phyloP scores from a whole-genome alignment of 257 asterid species.

The Penstemon davidsonii region DNA sequence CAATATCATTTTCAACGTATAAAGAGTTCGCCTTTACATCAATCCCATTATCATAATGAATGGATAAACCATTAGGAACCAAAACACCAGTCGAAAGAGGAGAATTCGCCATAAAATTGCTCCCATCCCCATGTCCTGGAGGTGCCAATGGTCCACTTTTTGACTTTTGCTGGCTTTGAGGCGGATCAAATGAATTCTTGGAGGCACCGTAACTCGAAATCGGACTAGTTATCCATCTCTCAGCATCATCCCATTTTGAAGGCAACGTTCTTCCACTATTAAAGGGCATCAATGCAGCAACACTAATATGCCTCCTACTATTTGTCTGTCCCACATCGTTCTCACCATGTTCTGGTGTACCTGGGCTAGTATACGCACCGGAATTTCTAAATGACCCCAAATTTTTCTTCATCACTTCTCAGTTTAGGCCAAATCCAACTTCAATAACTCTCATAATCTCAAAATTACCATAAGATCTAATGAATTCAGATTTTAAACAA shows the following conservation, averaged over 20 bases:
- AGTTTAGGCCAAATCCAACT: constrained; percentile 26
- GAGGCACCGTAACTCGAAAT: constrained; percentile 49
- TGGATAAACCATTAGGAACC: constrained; percentile 39
- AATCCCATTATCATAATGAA: constrained; percentile 36
- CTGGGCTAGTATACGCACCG: constrained; percentile 87
- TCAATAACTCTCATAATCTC: constrained; percentile 19
- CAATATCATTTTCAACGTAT: constrained; percentile 27
- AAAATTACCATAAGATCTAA: neutral
- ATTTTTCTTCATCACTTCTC: constrained; percentile 50
- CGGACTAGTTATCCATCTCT: constrained; percentile 96
- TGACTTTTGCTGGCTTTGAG: constrained; percentile 63
- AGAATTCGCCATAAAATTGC: constrained; percentile 41
- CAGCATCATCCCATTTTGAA: constrained; percentile 99
- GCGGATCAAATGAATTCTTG: constrained; percentile 40
- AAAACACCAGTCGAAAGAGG: constrained; percentile 56
- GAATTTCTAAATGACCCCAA: constrained; percentile 3
- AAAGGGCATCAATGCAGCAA: constrained; percentile 76
- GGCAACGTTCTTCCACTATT: constrained; percentile 80
- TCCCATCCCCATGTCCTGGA: constrained; percentile 41
- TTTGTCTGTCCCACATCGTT: constrained; percentile 34
- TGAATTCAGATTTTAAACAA: constrained; percentile 1
- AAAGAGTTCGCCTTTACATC: constrained; percentile 26
- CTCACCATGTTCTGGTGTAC: constrained; percentile 74
- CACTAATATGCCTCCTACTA: constrained; percentile 49
- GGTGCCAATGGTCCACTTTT: constrained; percentile 84